phyloP scores from a whole-genome alignment of 2,329 filamentous ascomycete species.

The Pestalotiopsis sp. region DNA sequence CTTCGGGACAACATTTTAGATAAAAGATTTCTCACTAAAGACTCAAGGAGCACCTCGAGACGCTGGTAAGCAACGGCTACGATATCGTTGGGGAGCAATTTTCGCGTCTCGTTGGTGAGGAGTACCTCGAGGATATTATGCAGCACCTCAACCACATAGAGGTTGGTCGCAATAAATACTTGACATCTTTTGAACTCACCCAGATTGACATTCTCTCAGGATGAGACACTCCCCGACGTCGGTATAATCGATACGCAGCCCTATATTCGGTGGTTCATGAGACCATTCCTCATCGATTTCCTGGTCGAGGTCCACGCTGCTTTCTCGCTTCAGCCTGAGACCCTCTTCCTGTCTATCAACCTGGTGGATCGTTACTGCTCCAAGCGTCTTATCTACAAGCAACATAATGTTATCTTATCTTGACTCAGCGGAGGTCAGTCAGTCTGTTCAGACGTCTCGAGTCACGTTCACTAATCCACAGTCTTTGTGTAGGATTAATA shows the following conservation, averaged over 20 bases:
- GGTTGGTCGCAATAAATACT: constrained; percentile 40
- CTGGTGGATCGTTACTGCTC: constrained; percentile 61
- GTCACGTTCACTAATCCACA: no score
- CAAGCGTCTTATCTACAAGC: constrained; percentile 95
- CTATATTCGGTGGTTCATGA: constrained; percentile 36
- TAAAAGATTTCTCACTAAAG: no score
- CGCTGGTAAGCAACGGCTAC: constrained; percentile 80
- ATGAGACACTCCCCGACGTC: no score
- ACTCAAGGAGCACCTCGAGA: constrained; percentile 71
- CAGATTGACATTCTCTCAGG: constrained; percentile 36
- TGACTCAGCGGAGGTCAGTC: no score
- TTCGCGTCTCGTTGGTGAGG: constrained; percentile 79
- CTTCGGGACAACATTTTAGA: no score
- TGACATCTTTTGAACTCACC: constrained; percentile 12
- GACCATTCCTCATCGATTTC: constrained; percentile 97
- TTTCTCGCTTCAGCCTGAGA: constrained; percentile 91
- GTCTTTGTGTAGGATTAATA: no score
- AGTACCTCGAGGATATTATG: constrained; percentile 94
- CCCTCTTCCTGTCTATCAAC: constrained; percentile 88
- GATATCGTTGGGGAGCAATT: constrained; percentile 87
- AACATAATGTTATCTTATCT: no score
- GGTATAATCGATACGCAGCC: no score
- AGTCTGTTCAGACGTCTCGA: no score
- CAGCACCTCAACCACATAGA: constrained; percentile 96
- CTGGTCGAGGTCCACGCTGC: constrained; percentile 95